Evolutionary conservation across 371 early-diverging fungal genomes (phyloP).

Genomic region (Parasitella parasitica): DNA sequence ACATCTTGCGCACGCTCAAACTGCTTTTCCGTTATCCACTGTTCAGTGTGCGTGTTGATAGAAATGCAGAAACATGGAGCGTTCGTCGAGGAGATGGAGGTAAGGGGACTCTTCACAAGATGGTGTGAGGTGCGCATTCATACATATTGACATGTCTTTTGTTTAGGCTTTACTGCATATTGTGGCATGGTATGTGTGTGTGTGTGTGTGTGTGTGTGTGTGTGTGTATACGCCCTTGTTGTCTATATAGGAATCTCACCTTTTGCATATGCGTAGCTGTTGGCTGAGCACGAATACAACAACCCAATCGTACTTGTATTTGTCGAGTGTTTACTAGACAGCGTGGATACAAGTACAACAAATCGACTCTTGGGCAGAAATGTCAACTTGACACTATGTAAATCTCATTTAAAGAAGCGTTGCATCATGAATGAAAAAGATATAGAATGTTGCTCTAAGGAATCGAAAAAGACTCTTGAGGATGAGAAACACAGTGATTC

Average conservation of each 20-base stretch:
- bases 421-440: not conserved
- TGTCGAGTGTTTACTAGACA: constrained; percentile 33
- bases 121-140: not conserved
- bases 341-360: not conserved
- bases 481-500: not conserved
- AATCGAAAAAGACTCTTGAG: not conserved
- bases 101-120: not conserved
- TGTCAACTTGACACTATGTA: not conserved
- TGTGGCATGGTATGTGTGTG: constrained; percentile 49
- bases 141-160: not conserved
- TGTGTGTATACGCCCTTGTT: too few species aligned
- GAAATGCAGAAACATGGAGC: constrained; percentile 56
- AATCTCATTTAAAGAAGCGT: not conserved
- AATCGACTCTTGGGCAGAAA: not conserved
- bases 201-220: too few species aligned
- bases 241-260: too few species aligned
- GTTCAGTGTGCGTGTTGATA: constrained; percentile 47
- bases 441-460: not conserved
- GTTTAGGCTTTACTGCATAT: constrained; percentile 42
- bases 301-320: constrained; percentile 44
- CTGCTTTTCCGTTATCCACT: constrained; percentile 41
- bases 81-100: constrained; percentile 55
- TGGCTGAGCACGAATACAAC: constrained; percentile 50
- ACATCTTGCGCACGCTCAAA: constrained; percentile 44
- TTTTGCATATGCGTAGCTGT: constrained; percentile 24